phyloP scores from a whole-genome alignment of 176 grass and related monocot species.

The Miscanthus lutarioriparius region DNA sequence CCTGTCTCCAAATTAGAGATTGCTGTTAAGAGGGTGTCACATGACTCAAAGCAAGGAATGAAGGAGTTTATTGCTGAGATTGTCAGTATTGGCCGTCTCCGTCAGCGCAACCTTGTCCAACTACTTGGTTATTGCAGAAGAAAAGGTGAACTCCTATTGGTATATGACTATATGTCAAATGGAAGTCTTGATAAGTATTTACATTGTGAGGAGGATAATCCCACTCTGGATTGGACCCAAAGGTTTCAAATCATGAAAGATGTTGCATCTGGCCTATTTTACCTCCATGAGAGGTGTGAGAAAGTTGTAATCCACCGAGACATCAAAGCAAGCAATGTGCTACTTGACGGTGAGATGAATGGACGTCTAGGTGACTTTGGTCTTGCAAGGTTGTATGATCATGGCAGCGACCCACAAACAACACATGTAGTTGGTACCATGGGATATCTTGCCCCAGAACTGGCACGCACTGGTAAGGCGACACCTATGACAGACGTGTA shows the following conservation, averaged over 20 bases:
- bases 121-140: constrained; percentile 11
- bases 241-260: constrained; percentile 18
- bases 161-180: constrained; percentile 4
- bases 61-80: not conserved
- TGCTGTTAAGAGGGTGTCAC: not conserved
- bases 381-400: constrained; percentile 30
- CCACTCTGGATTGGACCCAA: not conserved
- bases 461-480: constrained; percentile 26
- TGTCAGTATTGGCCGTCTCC: not conserved
- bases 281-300: constrained; percentile 30
- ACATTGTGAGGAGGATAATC: not conserved
- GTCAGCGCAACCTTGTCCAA: constrained; percentile 2
- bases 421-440: constrained; percentile 28
- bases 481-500: constrained; percentile 28
- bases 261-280: constrained; percentile 20
- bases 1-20: not conserved
- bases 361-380: constrained; percentile 34
- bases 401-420: constrained; percentile 10
- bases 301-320: constrained; percentile 1
- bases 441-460: constrained; percentile 31
- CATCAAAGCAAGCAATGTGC: constrained; percentile 62
- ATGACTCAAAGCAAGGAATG: constrained; percentile 1
- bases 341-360: constrained; percentile 52
- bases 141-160: constrained; percentile 22
- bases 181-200: constrained; percentile 32